Conservation (phyloP, 73 alveolate species). For the Blepharisma japonicum region DNA sequence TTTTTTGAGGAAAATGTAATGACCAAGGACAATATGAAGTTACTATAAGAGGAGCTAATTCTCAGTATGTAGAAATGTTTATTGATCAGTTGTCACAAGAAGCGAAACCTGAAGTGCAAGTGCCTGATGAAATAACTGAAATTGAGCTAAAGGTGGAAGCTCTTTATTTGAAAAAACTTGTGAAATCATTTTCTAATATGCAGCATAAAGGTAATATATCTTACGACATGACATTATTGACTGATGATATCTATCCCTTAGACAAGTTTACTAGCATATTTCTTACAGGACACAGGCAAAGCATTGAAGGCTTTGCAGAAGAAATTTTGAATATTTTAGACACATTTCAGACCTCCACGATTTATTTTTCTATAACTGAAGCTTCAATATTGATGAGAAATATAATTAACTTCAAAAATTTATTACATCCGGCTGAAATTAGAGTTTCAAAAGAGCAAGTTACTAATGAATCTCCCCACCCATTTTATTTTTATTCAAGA, state of each 20-base stretch:
- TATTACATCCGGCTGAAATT: constrained; percentile 12
- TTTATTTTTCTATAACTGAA: not conserved
- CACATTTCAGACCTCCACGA: not conserved
- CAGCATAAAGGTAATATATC: not conserved
- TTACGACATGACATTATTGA: not conserved
- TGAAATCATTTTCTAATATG: not conserved
- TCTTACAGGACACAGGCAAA: not conserved
- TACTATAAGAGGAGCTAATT: not conserved
- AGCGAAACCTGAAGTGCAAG: not conserved
- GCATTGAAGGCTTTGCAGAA: not conserved
- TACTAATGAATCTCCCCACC: constrained; percentile 17
- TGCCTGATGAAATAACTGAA: constrained; percentile 4
- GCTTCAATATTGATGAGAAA: not conserved
- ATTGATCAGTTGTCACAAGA: not conserved
- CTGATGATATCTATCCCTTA: constrained; percentile 8
- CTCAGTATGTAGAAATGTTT: constrained; percentile 1
- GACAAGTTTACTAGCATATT: not conserved
- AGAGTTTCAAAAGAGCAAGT: constrained; percentile 4
- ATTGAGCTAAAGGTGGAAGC: not conserved
- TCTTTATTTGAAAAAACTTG: not conserved
- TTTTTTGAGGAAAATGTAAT: constrained; percentile 2
- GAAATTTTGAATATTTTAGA: not conserved
- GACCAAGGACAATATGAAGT: constrained; percentile 15
- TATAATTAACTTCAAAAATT: not conserved
- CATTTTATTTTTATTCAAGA: constrained; percentile 22